Evolutionary conservation across 2,329 filamentous ascomycete species (phyloP), one percentile per base, ranked within the genome.

Genomic region (Ustulina deusta): DNA sequence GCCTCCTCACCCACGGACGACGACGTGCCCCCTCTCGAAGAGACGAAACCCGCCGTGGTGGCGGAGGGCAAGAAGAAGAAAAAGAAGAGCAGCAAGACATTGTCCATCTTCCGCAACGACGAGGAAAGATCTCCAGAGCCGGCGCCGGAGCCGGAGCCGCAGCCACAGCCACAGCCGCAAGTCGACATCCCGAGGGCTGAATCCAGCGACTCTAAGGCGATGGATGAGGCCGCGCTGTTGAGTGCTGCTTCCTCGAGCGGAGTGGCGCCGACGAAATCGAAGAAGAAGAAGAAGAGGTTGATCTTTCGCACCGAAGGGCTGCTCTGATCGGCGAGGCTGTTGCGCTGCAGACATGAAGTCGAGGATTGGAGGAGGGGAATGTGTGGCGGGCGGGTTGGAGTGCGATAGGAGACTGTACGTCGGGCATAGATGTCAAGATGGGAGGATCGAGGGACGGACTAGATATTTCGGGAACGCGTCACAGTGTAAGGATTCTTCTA

Each of bases 221-320:
- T 20, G 15, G 52, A 51, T 3, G 52, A 61, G 7, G 17, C 46
- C 15, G 46, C 34, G 42, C 10, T 61, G 13, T 3, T 36, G 22
- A 66, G 58, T 25, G 27, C 52, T 11, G 44, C 34, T 3, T 57
- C 52, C 1, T 52, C 52, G 6, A 51, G 44, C 38, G 44, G 46
- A 2, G 3, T 20, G 15, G 3, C 44, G 6, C 29, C 57, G 32
- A 1, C 29, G 25, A 42, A 44, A 15, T 5, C 29, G 20, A 62
- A 66, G 36, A 66, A 63, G 40, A 66, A 66, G 48, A 64, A 60
- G 65, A 67, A 49, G 60, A 60, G 15, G 49, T 38, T 36, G 1
- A 57, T 66, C 11, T 61, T 62, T n/a, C 38, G 58, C 5, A 25
- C 52, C 6, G 60, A 48, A 6, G 27, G 10, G 0, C 27, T n/a